Evolutionary conservation across 805 yeast species (phyloP).

Genomic region (Metschnikowia picachoensis): DNA sequence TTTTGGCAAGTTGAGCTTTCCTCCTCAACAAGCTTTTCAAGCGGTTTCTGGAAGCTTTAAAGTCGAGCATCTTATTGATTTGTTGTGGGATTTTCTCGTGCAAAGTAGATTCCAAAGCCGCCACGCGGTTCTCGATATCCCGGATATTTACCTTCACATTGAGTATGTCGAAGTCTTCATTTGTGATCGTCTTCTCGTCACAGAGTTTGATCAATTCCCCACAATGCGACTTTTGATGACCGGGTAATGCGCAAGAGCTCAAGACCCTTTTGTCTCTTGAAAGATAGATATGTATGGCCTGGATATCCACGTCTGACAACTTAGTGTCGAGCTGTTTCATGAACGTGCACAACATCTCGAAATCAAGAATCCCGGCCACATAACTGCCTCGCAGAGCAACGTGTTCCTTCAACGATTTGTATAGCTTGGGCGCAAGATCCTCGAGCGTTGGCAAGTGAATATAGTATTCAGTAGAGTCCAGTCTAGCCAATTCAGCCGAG

Average conservation of each 20-base stretch:
- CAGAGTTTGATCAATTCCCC: constrained; percentile 20
- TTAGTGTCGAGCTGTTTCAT: constrained; percentile 6
- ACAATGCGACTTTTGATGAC: constrained; percentile 9
- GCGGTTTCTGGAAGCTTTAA: constrained; percentile 17
- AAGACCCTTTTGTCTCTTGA: constrained; percentile 21
- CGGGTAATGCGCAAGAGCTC: background rate
- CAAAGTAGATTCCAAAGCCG: constrained; percentile 20
- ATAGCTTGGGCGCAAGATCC: constrained; percentile 3
- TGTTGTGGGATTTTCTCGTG: constrained; percentile 15
- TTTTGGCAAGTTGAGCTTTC: constrained; percentile 14
- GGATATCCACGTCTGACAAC: constrained; percentile 24
- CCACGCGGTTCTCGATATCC: constrained; percentile 19
- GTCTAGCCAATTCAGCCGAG: background rate
- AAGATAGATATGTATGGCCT: constrained; percentile 25
- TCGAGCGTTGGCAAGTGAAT: constrained; percentile 22
- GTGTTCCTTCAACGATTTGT: background rate
- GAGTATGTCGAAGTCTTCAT: constrained; percentile 31
- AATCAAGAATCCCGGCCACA: constrained; percentile 16
- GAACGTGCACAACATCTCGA: constrained; percentile 9
- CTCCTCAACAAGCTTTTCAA: constrained; percentile 18
- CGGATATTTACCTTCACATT: constrained; percentile 22
- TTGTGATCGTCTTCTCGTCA: constrained; percentile 14
- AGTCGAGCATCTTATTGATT: constrained; percentile 16
- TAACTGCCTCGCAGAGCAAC: constrained; percentile 14
- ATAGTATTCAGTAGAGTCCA: constrained; percentile 19